Conservation (phyloP, 176 grass and related monocot genomes). For the Aegilops longissima region DNA sequence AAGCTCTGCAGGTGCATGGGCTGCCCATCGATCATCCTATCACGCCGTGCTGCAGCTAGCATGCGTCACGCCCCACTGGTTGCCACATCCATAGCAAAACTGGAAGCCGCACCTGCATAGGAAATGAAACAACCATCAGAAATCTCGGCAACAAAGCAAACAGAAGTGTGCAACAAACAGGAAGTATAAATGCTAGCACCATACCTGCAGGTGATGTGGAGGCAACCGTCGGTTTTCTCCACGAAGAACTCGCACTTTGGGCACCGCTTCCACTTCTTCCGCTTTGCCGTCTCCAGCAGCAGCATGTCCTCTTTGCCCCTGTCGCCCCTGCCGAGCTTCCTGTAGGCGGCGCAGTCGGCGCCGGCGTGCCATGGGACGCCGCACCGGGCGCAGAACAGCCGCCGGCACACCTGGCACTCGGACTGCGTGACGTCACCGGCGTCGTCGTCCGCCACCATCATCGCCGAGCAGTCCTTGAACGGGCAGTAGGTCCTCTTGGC, state of each 20-base stretch:
- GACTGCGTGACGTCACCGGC: not conserved
- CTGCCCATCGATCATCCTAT: not conserved
- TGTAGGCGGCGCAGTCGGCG: conserved; percentile 46
- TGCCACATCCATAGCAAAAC: conserved; percentile 13
- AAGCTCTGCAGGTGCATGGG: not conserved
- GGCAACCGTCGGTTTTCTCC: conserved; percentile 49
- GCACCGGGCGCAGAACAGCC: conserved; percentile 60
- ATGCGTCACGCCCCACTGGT: not conserved
- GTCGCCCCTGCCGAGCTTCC: conserved; percentile 16
- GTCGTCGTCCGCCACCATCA: conserved; percentile 40
- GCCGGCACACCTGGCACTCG: conserved; percentile 58
- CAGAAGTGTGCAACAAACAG: not conserved
- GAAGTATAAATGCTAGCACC: not conserved
- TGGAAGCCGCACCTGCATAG: conserved; percentile 46
- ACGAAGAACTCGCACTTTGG: conserved; percentile 57
- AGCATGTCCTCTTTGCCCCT: conserved; percentile 41
- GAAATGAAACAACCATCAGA: not conserved
- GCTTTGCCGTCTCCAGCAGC: conserved; percentile 44
- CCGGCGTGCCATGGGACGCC: conserved; percentile 60
- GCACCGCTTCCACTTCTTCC: conserved; percentile 56
- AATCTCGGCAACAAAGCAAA: not conserved
- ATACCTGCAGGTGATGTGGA: conserved; percentile 66
- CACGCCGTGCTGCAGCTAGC: conserved; percentile 16
- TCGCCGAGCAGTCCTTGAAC: conserved; percentile 61
- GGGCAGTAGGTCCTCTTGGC: conserved; percentile 53